A percentile compares a stretch with the other conserved stretches of the same genome.
These are phyloP conservation scores for Eutypa lata DNA, from an alignment of 2,329 filamentous ascomycete genomes.

Conservation along the genomic window DNA sequence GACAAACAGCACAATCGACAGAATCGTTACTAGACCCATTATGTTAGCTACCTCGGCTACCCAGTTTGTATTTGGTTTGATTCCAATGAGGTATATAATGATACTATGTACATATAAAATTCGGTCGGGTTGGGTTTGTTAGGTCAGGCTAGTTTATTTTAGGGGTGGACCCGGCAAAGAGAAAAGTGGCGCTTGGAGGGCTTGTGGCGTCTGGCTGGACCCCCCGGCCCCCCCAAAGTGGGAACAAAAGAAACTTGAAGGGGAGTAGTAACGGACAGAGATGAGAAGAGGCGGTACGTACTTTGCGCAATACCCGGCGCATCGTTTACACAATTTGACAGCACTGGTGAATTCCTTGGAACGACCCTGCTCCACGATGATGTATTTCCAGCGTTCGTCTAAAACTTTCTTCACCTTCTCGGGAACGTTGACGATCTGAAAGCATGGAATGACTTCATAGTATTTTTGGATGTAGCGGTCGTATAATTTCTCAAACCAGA, in stretches of 20 bases:
- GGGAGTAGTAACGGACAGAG: conserved; percentile 7
- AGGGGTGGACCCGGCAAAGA: background rate
- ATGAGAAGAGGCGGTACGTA: conserved; percentile 50
- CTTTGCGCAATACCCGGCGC: conserved; percentile 86
- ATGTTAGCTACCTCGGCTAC: background rate
- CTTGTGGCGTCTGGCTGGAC: conserved; percentile 2
- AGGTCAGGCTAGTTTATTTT: background rate
- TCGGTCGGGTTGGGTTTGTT: background rate
- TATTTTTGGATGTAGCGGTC: conserved; percentile 98
- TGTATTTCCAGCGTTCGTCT: conserved; percentile 94
- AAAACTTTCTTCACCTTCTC: conserved; percentile 92
- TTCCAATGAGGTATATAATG: too few relatives aligned
- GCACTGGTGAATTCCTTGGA: conserved; percentile 94
- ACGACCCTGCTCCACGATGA: conserved; percentile 88
- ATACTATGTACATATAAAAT: too few relatives aligned
- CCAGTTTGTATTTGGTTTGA: conserved; percentile 3
- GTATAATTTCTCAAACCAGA: conserved; percentile 97
- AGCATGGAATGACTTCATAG: conserved; percentile 93
- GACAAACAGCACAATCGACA: conserved; percentile 93
- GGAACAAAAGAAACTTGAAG: too few relatives aligned
- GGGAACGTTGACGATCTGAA: conserved; percentile 92
- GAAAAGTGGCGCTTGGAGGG: conserved; percentile 1
- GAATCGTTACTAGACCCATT: conserved; percentile 70
- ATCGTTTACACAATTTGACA: conserved; percentile 94
- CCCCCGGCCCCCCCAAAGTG: background rate